Percentiles rank a stretch among this genome's conserved stretches.
Conservation (phyloP, 169 alveolate species). For the Cryptosporidium muris region DNA sequence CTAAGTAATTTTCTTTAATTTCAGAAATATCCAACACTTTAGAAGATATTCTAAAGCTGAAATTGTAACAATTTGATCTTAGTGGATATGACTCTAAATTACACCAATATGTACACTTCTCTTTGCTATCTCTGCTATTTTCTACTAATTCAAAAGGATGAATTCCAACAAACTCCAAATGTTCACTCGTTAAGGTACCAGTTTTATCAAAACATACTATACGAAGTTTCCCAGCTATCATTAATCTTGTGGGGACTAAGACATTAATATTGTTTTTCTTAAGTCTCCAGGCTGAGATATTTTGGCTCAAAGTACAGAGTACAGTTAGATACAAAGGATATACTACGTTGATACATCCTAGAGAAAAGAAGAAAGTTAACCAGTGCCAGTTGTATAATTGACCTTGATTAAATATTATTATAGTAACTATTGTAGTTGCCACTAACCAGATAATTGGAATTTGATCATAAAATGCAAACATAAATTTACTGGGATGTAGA, state of each 20-base stretch:
- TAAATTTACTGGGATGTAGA: slow-evolving; percentile 88
- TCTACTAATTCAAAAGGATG: slow-evolving; percentile 25
- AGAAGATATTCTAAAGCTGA: not conserved
- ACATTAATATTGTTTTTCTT: slow-evolving; percentile 87
- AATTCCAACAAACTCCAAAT: slow-evolving; percentile 84
- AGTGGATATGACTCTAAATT: not conserved
- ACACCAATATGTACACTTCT: not conserved
- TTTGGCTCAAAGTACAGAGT: slow-evolving; percentile 78
- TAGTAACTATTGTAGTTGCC: slow-evolving; percentile 64
- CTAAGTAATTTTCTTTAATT: not conserved
- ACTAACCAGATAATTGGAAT: slow-evolving; percentile 72
- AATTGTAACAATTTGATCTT: no score
- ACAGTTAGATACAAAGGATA: slow-evolving; percentile 55
- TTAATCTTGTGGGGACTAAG: slow-evolving; percentile 94
- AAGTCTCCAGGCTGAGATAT: slow-evolving; percentile 90
- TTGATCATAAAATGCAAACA: slow-evolving; percentile 74
- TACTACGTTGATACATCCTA: slow-evolving; percentile 74
- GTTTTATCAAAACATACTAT: slow-evolving; percentile 96
- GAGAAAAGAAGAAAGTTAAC: slow-evolving; percentile 84
- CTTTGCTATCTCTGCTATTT: not conserved
- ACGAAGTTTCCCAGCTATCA: slow-evolving; percentile 94
- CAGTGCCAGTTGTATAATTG: slow-evolving; percentile 81
- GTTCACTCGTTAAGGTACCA: slow-evolving; percentile 96
- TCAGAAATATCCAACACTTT: not conserved
- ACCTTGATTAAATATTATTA: slow-evolving; percentile 70